Percentiles rank a stretch among this genome's conserved stretches.
Conservation (phyloP, 345 rosid species). For the Physaria fendleri region DNA sequence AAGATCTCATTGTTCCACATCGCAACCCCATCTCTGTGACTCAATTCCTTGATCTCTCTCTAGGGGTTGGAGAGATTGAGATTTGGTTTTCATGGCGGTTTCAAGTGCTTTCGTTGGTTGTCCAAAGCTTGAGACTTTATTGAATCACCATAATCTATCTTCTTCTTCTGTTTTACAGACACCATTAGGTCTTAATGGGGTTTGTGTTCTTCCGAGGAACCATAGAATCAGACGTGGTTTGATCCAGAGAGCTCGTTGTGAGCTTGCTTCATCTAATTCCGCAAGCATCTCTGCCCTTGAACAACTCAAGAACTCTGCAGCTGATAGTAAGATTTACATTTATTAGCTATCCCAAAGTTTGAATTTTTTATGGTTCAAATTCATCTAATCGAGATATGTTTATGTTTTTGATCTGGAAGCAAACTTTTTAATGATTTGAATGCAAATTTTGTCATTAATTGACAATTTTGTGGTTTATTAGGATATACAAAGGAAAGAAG, state of each 20-base stretch:
- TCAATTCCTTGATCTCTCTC: constrained; percentile 12
- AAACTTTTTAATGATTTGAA: background rate
- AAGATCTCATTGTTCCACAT: constrained; percentile 27
- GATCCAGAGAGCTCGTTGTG: constrained; percentile 40
- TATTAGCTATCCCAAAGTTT: background rate
- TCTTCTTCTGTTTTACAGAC: constrained; percentile 29
- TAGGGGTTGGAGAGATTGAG: background rate
- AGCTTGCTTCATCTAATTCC: constrained; percentile 27
- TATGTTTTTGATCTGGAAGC: background rate
- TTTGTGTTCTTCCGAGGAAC: constrained; percentile 23
- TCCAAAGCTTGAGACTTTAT: constrained; percentile 39
- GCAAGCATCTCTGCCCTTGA: constrained; percentile 55
- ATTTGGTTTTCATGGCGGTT: constrained; percentile 34
- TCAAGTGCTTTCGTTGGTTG: constrained; percentile 41
- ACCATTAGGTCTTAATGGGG: constrained; percentile 27
- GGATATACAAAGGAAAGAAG: constrained; percentile 75
- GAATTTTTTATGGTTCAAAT: background rate
- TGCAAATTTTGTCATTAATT: background rate
- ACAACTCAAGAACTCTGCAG: constrained; percentile 61
- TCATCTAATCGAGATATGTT: background rate
- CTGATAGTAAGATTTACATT: constrained; percentile 38
- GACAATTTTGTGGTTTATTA: constrained; percentile 9
- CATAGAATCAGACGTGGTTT: constrained; percentile 22
- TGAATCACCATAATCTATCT: constrained; percentile 32
- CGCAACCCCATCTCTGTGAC: constrained; percentile 23